These are phyloP conservation scores for Malus hybrid DNA, from an alignment of 331 rosid species.

Conservation along the genomic window DNA sequence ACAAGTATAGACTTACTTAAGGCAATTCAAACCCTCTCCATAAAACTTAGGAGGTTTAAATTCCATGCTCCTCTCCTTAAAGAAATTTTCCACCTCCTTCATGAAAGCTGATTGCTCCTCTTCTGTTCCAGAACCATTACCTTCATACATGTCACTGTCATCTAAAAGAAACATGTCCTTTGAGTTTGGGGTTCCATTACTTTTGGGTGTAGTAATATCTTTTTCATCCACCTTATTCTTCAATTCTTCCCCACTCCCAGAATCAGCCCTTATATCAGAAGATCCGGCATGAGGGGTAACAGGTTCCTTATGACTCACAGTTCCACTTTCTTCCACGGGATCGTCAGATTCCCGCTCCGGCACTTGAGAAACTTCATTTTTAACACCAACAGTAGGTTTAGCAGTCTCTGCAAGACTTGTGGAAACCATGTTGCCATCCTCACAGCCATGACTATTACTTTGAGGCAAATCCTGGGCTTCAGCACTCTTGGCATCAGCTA, in stretches of 20 bases:
- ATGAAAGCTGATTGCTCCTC: slow-evolving; percentile 80
- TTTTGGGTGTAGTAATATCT: slow-evolving; percentile 28
- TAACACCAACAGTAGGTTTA: slow-evolving; percentile 11
- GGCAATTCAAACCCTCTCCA: slow-evolving; percentile 94
- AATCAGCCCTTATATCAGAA: slow-evolving; percentile 28
- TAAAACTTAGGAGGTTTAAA: slow-evolving; percentile 95
- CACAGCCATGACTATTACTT: neutral
- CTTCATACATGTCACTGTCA: slow-evolving; percentile 51
- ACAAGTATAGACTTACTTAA: slow-evolving; percentile 57
- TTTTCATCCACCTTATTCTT: slow-evolving; percentile 39
- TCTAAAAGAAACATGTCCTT: slow-evolving; percentile 49
- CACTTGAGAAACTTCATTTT: slow-evolving; percentile 37
- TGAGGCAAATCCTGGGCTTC: slow-evolving; percentile 25
- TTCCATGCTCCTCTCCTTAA: slow-evolving; percentile 85
- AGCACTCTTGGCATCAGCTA: slow-evolving; percentile 20
- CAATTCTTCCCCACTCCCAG: slow-evolving; percentile 26
- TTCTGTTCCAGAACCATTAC: slow-evolving; percentile 88
- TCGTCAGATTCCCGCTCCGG: slow-evolving; percentile 20
- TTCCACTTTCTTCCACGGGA: slow-evolving; percentile 15
- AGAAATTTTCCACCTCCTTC: slow-evolving; percentile 84
- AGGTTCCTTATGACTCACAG: slow-evolving; percentile 26
- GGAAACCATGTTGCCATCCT: slow-evolving; percentile 17
- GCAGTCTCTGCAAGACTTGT: slow-evolving; percentile 15
- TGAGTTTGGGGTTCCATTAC: slow-evolving; percentile 43
- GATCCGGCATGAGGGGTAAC: slow-evolving; percentile 20